Evolutionary conservation across 345 rosid species (phyloP).

Genomic region (Mangifera indica): DNA sequence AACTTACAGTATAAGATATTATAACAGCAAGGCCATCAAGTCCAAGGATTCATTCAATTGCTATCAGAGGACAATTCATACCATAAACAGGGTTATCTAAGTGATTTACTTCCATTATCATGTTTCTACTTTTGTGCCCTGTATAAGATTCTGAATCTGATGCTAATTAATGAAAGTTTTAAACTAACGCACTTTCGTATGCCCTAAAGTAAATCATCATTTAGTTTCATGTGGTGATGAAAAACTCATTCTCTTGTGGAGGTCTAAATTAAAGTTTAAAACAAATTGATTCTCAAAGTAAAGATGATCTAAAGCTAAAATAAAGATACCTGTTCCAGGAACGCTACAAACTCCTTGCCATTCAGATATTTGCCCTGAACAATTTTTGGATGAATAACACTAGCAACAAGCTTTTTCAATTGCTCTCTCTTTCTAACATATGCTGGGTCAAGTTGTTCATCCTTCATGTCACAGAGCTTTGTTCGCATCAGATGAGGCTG

Average conservation of each 20-base stretch:
- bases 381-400: slow-evolving; percentile 82
- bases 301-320: slow-evolving; percentile 5
- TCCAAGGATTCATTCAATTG: neutral
- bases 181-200: slow-evolving; percentile 1
- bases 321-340: slow-evolving; percentile 79
- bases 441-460: slow-evolving; percentile 76
- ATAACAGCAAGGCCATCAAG: neutral
- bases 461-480: slow-evolving; percentile 95
- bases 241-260: neutral
- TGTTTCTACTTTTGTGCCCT: neutral
- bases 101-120: neutral
- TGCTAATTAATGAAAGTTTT: neutral
- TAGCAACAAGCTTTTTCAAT: slow-evolving; percentile 74
- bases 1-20: neutral
- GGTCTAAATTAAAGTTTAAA: too few relatives aligned
- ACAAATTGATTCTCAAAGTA: neutral
- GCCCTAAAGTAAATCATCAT: neutral
- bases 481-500: slow-evolving; percentile 96
- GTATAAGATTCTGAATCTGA: neutral
- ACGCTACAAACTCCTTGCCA: slow-evolving; percentile 89
- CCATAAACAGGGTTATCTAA: neutral
- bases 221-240: neutral
- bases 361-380: slow-evolving; percentile 84
- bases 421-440: slow-evolving; percentile 81
- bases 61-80: neutral